Base-by-base conservation (phyloP, 2,329 filamentous ascomycete species). In the Calonectria pseudoreteaudii region DNA sequence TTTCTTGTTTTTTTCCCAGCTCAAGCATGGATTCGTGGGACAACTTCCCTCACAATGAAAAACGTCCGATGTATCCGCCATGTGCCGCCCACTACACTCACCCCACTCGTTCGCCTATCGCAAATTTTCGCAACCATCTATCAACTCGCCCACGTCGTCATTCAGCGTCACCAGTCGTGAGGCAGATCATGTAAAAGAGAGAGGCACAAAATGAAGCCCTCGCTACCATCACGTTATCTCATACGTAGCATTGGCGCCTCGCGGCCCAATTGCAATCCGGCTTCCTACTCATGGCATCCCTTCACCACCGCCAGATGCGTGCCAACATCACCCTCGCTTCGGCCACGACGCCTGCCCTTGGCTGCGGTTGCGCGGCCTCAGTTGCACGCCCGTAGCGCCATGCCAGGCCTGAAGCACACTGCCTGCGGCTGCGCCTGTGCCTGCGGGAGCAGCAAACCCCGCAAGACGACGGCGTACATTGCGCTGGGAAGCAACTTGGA, bases 401-500 rank as follows among this genome's bases (percentile, higher is more conserved):
- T 77, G 31, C 70, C 74, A 34, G 67, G 73, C 16, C 73, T 82
- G 8, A 71, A 72, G 53, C 75, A 79, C 8, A 79, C 80, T 4
- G 80, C 82, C 68, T 87, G 86, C 34, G 83, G 81, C 34, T 86
- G 84, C 68, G 75, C 79, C n/a, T 82, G 81, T 72, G 83, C 81
- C 31, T 56, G 79, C 77, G 77, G 77, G 68, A 81, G 81, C 53
- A 79, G 79, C 28, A 74, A 78, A 62, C 81, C 82, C 69, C 79
- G 81, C 56, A 83, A 76, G 78, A 86, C 84, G 77, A 89, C 85
- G 56, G 95, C 94, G 0, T 98, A 94, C 83, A 91, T 99, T 80
- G 97, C 96, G 10, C 87, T 99, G 9, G 97, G 97, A 0, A 98
- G 96, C 86, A 99, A 99, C 84, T 85, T 98, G 66, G 96, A 96